Evolutionary conservation across 2,329 filamentous ascomycete genomes (phyloP), one percentile per base, ranked within the genome.

Genomic region (Pseudogymnoascus sp.): DNA sequence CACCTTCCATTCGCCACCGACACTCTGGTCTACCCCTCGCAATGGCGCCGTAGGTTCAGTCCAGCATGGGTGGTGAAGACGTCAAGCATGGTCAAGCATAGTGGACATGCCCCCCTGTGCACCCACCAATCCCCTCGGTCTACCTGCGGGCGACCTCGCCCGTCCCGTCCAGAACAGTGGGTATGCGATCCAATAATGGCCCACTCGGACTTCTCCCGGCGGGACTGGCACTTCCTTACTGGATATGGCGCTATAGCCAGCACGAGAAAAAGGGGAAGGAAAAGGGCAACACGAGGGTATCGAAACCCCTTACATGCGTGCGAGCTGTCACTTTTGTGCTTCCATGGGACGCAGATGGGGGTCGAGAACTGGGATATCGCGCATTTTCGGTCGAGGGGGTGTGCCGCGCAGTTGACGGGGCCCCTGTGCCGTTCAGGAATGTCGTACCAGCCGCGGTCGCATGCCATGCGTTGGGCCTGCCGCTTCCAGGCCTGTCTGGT

Each of bases 391-490:
- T 22, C 41, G 24, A 53, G 24, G 43, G 43, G 43, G 19, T 2
- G 12, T 12, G 11, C 6, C 16, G 40, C 4, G 14, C 4, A 28
- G 43, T 50, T 41, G 38, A 41, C 3, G n/a, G 40, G 19, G 5
- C 6, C 19, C 43, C n/a, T 53, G 19, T 53, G 2, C 46, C 46
- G 26, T 53, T 16, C 14, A 31, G n/a, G 46, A 53, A 31, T 53
- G 24, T 31, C 7, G 24, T 31, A 26, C 46, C 26, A 53, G 46
- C 26, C 26, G 26, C 26, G 46, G 31, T 53, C 43, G 24, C 43
- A 53, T 53, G 24, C 43, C 43, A 53, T 53, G 43, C 24, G 43
- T 53, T 31, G 43, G 43, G 43, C 43, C 43, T 53, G 43, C 43
- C 1, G 3, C 43, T 3, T 31, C 4, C 3, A 16, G 5, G 6